Base-by-base conservation (phyloP, 106 monocot species). In the Amphibolis antarctica region DNA sequence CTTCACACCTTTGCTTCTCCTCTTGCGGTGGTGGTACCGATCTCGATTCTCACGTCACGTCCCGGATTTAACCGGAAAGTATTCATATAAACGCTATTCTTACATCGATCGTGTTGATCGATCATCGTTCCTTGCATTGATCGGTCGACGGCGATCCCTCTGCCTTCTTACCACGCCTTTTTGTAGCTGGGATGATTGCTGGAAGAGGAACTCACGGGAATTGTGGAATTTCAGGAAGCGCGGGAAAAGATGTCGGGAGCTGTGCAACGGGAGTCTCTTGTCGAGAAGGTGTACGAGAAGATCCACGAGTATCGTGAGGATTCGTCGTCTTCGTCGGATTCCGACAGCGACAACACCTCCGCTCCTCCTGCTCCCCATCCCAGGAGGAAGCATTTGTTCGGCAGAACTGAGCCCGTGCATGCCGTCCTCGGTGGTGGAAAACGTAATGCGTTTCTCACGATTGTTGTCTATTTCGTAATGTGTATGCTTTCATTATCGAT, bases 381-480 rank as follows among this genome's bases (percentile, higher is more conserved):
- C 36, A 24, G 18, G 54, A 88, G 78, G 83, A 88, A 74, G 27
- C 72, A 68, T 44, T 55, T 83, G 63, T 88, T 88, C 26, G 87
- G 83, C 42, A 64, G 87, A 65, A 80, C 69, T 69, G 75, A 83
- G 12, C 72, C 87, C 0, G 54, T 88, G 52, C 87, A 88, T 44
- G 48, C 44, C 42, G 70, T 78, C 56, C 71, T 88, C 10, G 87
- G 87, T 27, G 87, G 83, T 66, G 83, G 87, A 65, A 83, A 71
- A 81, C 27, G 87, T 88, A 78, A 55, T 3, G 28, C 28, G 17
- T 50, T 36, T 25, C 10, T 24, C 1, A 67, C 15, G 53, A 13
- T 10, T 1, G 0, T 51, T 46, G 23, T 25, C 46, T 63, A 0
- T 28, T 17, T 27, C 27, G 4, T 29, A n/a, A n/a, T n/a, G n/a